Conservation (phyloP, 805 yeast species). For the Pichia manshurica region DNA sequence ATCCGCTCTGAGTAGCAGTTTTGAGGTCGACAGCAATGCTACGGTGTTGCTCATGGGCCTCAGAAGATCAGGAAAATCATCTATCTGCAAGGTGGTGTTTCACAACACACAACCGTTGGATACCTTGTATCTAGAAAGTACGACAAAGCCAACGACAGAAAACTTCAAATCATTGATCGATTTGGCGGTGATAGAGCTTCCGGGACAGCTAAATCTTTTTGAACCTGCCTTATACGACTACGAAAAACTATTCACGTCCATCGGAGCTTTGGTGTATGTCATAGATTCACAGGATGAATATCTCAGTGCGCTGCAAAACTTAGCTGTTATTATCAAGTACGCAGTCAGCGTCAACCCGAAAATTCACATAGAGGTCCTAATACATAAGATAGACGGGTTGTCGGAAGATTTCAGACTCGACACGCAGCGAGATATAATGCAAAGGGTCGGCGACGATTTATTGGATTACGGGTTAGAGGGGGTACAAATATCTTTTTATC, state of each 20-base stretch:
- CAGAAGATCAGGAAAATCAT: conserved; percentile 86
- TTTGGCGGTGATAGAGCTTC: conserved; percentile 85
- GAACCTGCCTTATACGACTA: conserved; percentile 75
- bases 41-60: conserved; percentile 84
- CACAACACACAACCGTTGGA: conserved; percentile 96
- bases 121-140: conserved; percentile 82
- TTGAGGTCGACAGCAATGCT: conserved; percentile 59
- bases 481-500: conserved; percentile 83
- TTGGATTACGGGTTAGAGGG: conserved; percentile 86
- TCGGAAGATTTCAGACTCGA: conserved; percentile 91
- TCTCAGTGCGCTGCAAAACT: conserved; percentile 80
- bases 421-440: conserved; percentile 95
- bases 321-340: conserved; percentile 81
- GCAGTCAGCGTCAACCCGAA: conserved; percentile 80
- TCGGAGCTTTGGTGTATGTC: conserved; percentile 89
- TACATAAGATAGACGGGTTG: conserved; percentile 93
- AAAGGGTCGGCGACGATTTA: conserved; percentile 88
- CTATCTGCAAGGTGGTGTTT: conserved; percentile 92
- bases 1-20: conserved; percentile 13
- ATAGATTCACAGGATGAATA: conserved; percentile 96
- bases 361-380: conserved; percentile 84
- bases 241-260: conserved; percentile 67
- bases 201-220: conserved; percentile 87
- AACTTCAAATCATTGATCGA: conserved; percentile 80
- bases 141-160: conserved; percentile 83